Percentiles rank a stretch among this genome's conserved stretches.
Conservation (phyloP, 208 protist species). For the Tritrichomonas foetus region DNA sequence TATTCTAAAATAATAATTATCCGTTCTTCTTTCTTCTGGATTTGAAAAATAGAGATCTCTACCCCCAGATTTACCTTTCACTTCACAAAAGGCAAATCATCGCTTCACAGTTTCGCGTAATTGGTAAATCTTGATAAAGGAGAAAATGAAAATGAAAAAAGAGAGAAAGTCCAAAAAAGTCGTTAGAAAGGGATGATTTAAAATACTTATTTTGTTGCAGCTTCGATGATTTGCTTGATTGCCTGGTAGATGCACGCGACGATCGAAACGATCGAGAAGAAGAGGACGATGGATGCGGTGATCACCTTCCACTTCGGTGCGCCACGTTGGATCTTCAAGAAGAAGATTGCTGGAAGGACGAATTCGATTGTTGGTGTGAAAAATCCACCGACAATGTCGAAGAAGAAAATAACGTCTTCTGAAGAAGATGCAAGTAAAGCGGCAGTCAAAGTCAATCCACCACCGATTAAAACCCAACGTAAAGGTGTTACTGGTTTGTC, state of each 20-base stretch:
- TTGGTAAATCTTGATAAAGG: no score
- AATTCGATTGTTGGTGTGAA: constrained; percentile 34
- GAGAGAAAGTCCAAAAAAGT: no score
- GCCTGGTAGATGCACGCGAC: not conserved
- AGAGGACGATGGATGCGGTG: not conserved
- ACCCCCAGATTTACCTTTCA: no score
- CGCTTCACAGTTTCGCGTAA: no score
- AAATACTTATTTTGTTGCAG: no score
- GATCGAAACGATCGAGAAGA: not conserved
- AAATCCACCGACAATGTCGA: constrained; percentile 24
- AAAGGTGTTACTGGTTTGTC: not conserved
- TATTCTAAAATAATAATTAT: no score
- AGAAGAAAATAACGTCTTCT: constrained; percentile 24
- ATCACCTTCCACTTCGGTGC: not conserved
- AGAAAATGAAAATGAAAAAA: no score
- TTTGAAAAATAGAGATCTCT: no score
- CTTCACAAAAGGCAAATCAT: no score
- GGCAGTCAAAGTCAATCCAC: not conserved
- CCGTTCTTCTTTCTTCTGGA: no score
- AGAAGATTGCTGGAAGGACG: not conserved
- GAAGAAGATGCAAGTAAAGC: not conserved
- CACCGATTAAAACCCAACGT: not conserved
- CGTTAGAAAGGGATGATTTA: no score
- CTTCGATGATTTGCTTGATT: not conserved
- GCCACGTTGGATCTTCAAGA: not conserved